Evolutionary conservation across 768 basidiomycete genomes (phyloP), one percentile per base, ranked within the genome.

Genomic region (Filobasidium floriforme): DNA sequence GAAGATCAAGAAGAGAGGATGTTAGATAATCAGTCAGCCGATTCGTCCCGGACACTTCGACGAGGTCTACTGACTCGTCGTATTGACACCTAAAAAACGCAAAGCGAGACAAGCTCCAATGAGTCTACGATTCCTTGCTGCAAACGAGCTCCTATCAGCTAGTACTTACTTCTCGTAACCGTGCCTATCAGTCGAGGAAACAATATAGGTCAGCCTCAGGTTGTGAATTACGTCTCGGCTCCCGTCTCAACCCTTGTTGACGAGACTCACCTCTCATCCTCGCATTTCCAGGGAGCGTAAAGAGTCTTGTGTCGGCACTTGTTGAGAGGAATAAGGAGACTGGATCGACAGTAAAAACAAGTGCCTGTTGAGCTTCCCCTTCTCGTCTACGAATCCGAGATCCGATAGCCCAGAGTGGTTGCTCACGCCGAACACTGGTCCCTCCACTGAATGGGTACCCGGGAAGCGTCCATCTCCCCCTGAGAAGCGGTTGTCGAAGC

Each of bases 221-320:
- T 37, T 37, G 3, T 9, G 32, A 37, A 37, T 9, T 9, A 37
- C 32, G 32, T 9, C 32, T 37, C 32, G n/a, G 32, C 32, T 37
- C 32, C 32, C 32, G 32, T 4, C 9, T 37, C 4, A 4, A 37
- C 3, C 32, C 32, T 9, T 9, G 4, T 37, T 3, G 9, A 37
- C 32, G 22, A n/a, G 82, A 76, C 90, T 88, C 68, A 87, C 90
- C 89, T 82, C 81, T 94, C 88, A 70, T 92, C 86, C 77, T 91
- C 89, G 77, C 92, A 94, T 70, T 92, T 87, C 92, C 92, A 96
- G n/a, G 89, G 87, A 73, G 89, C 78, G 77, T 91, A 96, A 61
- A 80, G 80, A 60, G 85, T 85, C 74, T 89, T 82, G 78, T 84
- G 86, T 72, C 92, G 85, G 79, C 92, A 96, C 69, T 86, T 80